Conservation (phyloP, 495 filamentous ascomycete species). For the Daldinia decipiens region DNA sequence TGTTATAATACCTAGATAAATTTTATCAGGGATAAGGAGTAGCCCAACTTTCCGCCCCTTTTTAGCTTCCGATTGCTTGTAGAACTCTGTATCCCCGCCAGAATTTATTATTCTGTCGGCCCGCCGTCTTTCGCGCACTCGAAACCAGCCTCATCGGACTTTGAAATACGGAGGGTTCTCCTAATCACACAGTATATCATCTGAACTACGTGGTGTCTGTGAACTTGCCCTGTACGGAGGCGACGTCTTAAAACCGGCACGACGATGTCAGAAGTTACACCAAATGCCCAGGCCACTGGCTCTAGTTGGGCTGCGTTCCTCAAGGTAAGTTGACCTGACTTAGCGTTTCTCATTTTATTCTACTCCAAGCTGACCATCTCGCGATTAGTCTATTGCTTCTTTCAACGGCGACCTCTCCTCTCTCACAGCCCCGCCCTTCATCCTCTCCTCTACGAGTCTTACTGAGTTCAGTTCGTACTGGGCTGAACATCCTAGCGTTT, state of each 20-base stretch:
- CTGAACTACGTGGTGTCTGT: slow-evolving; percentile 5
- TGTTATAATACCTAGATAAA: not conserved
- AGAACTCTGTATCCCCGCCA: slow-evolving; percentile 28
- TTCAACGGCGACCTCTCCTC: slow-evolving; percentile 97
- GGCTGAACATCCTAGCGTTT: slow-evolving; percentile 90
- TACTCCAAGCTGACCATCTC: slow-evolving; percentile 11
- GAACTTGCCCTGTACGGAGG: slow-evolving; percentile 24
- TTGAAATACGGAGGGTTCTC: slow-evolving; percentile 17
- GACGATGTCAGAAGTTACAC: slow-evolving; percentile 44
- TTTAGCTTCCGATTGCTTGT: slow-evolving; percentile 15
- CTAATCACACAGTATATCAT: slow-evolving; percentile 25
- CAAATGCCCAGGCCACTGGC: slow-evolving; percentile 49
- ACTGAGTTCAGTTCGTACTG: slow-evolving; percentile 97
- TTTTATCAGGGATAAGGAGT: not conserved
- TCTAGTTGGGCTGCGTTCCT: slow-evolving; percentile 63
- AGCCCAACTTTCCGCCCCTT: slow-evolving; percentile 6
- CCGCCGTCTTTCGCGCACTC: slow-evolving; percentile 21
- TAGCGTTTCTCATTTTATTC: not conserved
- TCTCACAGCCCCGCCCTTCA: slow-evolving; percentile 94
- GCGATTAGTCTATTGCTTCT: slow-evolving; percentile 82
- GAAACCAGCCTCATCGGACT: slow-evolving; percentile 23
- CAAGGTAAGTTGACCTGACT: slow-evolving; percentile 52
- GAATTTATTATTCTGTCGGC: slow-evolving; percentile 18
- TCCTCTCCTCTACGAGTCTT: slow-evolving; percentile 89
- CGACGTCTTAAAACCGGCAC: slow-evolving; percentile 27